Base-by-base conservation (phyloP, 2,329 filamentous ascomycete species). In the Spiromastix sp. region DNA sequence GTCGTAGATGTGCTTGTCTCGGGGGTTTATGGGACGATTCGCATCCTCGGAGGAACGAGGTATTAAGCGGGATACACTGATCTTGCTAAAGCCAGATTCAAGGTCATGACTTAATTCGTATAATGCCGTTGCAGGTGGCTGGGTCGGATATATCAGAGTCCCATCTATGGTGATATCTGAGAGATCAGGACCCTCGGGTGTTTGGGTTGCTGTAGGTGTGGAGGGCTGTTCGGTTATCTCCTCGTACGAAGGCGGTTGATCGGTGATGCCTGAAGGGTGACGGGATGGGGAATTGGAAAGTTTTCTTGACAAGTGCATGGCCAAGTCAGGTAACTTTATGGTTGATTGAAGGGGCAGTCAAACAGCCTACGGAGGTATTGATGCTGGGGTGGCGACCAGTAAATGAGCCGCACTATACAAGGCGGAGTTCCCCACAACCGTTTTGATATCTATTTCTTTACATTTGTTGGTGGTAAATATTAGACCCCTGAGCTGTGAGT, bases 101-200 rank as follows among this genome's bases (percentile, higher is more conserved):
- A 45, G 33, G 15, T 42, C 32, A 12, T 40, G 37, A 10, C 37
- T 36, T n/a, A 43, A 31, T 24, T 40, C 39, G 26, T 45, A 45
- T 10, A 40, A 30, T 9, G 41, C 32, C n/a, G 32, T 38, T 20
- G 39, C 32, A 8, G 33, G 42, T 24, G 30, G 35, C 24, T n/a
- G 27, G 10, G 36, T 38, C 16, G 30, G 42, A 25, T 38, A 42
- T 22, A 38, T 43, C 17, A 42, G 32, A 11, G 30, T 45, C 11
- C 32, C 36, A 17, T 45, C 39, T 18, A 45, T 28, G 15, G 35
- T 39, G 20, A 45, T 38, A 28, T 36, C 36, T 4, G 37, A 39
- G 10, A 38, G 22, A 13, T 33, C 35, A 12, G 38, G 27, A 15
- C 9, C 13, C 21, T 27, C 7, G 7, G 7, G 21, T 7, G 20